Evolutionary conservation across 805 yeast species (phyloP).

Genomic region (Naumovozyma dairenensis): DNA sequence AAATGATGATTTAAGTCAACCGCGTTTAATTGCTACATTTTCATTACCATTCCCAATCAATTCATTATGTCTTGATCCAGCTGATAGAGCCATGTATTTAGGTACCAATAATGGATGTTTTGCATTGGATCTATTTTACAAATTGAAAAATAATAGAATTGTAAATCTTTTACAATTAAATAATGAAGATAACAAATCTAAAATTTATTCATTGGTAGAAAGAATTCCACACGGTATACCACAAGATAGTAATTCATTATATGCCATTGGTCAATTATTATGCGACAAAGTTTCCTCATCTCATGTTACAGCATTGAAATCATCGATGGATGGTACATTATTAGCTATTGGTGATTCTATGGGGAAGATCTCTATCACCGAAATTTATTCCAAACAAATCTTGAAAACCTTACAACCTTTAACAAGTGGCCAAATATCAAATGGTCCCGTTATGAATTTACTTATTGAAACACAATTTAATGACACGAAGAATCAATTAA

Average conservation of each 20-base stretch:
- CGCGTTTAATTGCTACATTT: conserved; percentile 52
- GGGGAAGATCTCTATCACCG: conserved; percentile 65
- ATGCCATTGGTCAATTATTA: conserved; percentile 21
- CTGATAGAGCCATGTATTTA: conserved; percentile 61
- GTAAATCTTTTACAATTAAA: conserved; percentile 37
- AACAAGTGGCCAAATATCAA: conserved; percentile 16
- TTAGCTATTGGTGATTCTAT: conserved; percentile 61
- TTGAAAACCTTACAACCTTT: conserved; percentile 39
- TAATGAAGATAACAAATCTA: conserved; percentile 34
- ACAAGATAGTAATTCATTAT: conserved; percentile 14
- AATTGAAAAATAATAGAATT: conserved; percentile 31
- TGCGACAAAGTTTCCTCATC: conserved; percentile 19
- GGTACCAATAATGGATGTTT: conserved; percentile 54
- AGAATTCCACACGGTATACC: conserved; percentile 29
- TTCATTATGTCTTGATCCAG: conserved; percentile 62
- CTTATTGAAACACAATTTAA: conserved; percentile 7
- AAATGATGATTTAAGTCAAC: conserved; percentile 4
- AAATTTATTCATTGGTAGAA: conserved; percentile 41
- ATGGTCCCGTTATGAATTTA: conserved; percentile 23
- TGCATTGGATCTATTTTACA: conserved; percentile 22
- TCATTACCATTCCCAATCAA: conserved; percentile 52
- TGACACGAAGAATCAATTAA: conserved; percentile 2
- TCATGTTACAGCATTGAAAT: conserved; percentile 41
- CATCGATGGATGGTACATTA: conserved; percentile 67
- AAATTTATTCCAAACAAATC: conserved; percentile 60